A percentile compares a stretch with the other conserved stretches of the same genome.
Conservation (phyloP, 495 filamentous ascomycete species). For the Talaromyces liani region DNA sequence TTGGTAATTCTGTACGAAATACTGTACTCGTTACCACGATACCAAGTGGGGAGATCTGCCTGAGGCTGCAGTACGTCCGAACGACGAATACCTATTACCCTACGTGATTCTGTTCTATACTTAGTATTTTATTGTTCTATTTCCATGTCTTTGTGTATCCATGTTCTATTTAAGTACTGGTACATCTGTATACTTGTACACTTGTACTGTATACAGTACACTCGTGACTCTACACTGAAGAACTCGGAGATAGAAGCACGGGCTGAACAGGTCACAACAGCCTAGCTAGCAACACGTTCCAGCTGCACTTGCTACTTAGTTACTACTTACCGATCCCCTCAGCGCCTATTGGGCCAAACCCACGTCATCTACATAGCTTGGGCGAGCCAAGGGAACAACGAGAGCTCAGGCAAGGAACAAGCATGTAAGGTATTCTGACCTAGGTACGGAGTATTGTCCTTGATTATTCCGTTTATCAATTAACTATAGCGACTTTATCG, state of each 20-base stretch:
- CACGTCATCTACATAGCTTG: slow-evolving; percentile 5
- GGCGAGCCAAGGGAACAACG: not conserved
- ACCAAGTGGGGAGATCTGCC: slow-evolving; percentile 1
- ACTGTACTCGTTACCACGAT: too few relatives aligned
- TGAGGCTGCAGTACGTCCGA: not conserved
- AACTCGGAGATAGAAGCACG: not conserved
- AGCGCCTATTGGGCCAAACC: not conserved
- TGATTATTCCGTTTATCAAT: not conserved
- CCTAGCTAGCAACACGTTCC: not conserved
- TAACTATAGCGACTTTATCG: too few relatives aligned
- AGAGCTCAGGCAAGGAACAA: not conserved
- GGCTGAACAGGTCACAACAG: not conserved
- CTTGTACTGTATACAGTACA: not conserved
- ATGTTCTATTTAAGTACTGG: not conserved
- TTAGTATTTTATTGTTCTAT: not conserved
- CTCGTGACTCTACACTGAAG: too few relatives aligned
- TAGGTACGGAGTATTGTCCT: not conserved
- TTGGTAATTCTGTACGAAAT: not conserved
- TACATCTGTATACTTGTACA: not conserved
- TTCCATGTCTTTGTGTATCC: not conserved
- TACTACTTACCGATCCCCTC: too few relatives aligned
- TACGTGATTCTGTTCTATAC: not conserved
- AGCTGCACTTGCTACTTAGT: not conserved
- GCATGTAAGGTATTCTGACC: slow-evolving; percentile 1
- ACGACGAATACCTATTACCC: not conserved